Percentiles rank a stretch among this genome's conserved stretches.
Conservation (phyloP, 2,329 filamentous ascomycete genomes). For the Sporothrix sp. region DNA sequence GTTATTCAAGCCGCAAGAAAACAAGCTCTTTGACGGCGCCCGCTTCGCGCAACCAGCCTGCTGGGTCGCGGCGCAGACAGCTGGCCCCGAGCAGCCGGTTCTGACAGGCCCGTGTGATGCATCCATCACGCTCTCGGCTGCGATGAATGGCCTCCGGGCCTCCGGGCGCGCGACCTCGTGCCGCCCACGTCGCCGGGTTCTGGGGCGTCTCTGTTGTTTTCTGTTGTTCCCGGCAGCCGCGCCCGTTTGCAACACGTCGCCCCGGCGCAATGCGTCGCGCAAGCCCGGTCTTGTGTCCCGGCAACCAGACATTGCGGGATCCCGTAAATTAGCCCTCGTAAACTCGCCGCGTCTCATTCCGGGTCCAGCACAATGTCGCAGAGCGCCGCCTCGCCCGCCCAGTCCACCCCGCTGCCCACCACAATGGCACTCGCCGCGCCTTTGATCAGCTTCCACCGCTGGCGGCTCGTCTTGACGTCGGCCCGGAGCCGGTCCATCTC, state of each 20-base stretch:
- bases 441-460: constrained; percentile 66
- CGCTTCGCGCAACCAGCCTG: no score
- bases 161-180: not conserved
- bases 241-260: not conserved
- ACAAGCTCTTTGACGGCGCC: no score
- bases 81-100: no score
- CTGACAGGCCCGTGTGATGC: no score
- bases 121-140: not conserved
- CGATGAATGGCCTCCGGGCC: not conserved
- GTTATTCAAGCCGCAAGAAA: no score
- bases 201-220: not conserved
- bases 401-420: constrained; percentile 73
- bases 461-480: constrained; percentile 51
- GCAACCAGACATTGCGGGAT: no score
- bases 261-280: not conserved
- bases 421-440: constrained; percentile 69
- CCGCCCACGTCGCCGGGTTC: not conserved
- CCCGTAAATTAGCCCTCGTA: no score
- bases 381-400: constrained; percentile 60
- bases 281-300: not conserved
- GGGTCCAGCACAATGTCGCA: constrained; percentile 62
- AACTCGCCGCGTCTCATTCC: constrained; percentile 27
- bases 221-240: not conserved
- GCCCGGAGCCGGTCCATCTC: constrained; percentile 50
- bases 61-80: no score